Conservation (phyloP, 495 filamentous ascomycete genomes). For the Hypoxylon perforatum region DNA sequence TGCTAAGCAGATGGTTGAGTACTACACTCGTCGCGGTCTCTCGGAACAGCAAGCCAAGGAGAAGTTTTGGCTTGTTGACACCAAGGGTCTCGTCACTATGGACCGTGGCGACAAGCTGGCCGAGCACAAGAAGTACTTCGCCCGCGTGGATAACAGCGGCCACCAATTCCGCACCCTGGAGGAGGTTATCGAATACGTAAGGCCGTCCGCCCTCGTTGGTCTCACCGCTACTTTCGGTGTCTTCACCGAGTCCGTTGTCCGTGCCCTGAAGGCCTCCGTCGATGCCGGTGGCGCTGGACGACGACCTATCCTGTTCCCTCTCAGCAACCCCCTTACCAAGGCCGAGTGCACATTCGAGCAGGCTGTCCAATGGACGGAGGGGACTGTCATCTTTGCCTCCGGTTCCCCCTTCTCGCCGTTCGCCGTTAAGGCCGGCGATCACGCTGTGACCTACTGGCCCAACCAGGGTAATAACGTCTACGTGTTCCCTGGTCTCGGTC, state of each 20-base stretch:
- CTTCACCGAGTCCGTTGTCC: slow-evolving; percentile 89
- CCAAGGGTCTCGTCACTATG: slow-evolving; percentile 91
- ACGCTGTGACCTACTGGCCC: slow-evolving; percentile 77
- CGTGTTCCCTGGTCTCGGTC: slow-evolving; percentile 96
- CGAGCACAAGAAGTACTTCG: slow-evolving; percentile 98
- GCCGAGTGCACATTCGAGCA: slow-evolving; percentile 97
- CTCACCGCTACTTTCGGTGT: slow-evolving; percentile 93
- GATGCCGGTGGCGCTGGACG: slow-evolving; percentile 78
- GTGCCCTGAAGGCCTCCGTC: slow-evolving; percentile 75
- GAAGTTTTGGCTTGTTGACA: slow-evolving; percentile 98
- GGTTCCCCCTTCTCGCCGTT: slow-evolving; percentile 91
- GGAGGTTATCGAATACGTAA: slow-evolving; percentile 91
- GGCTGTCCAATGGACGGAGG: slow-evolving; percentile 87
- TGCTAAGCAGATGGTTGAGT: slow-evolving; percentile 95
- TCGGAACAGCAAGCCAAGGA: slow-evolving; percentile 88
- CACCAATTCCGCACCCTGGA: slow-evolving; percentile 89
- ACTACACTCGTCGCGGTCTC: slow-evolving; percentile 91
- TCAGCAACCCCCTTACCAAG: slow-evolving; percentile 94
- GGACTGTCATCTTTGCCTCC: slow-evolving; percentile 90
- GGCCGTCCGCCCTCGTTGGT: slow-evolving; percentile 94
- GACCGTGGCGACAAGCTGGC: slow-evolving; percentile 95
- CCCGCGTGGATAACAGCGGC: slow-evolving; percentile 90
- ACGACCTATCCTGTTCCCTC: slow-evolving; percentile 88
- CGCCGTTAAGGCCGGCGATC: slow-evolving; percentile 71
- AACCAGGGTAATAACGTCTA: slow-evolving; percentile 95